Conservation (phyloP, 371 early-diverging fungal species). For the Mucor indicus region DNA sequence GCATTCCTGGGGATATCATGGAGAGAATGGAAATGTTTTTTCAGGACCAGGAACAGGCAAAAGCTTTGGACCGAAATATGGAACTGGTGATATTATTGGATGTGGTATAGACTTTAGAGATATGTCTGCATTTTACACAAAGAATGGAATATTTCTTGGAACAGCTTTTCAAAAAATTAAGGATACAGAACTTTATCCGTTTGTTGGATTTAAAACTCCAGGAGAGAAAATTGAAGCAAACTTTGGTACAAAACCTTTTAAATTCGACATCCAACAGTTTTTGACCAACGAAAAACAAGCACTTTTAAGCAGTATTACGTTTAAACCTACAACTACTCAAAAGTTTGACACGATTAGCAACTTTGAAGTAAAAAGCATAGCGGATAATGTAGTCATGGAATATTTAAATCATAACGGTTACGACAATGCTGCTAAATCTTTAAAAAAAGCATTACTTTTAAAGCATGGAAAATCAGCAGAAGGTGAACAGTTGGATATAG, state of each 20-base stretch:
- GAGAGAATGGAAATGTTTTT: slow-evolving; percentile 89
- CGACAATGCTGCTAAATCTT: slow-evolving; percentile 61
- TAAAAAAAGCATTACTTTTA: slow-evolving; percentile 18
- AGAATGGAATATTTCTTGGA: slow-evolving; percentile 86
- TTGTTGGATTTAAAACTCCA: slow-evolving; percentile 86
- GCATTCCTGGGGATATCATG: slow-evolving; percentile 87
- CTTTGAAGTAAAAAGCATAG: slow-evolving; percentile 10
- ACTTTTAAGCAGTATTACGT: neutral
- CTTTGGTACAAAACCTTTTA: slow-evolving; percentile 87
- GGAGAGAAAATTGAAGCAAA: slow-evolving; percentile 86
- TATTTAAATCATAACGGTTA: slow-evolving; percentile 82
- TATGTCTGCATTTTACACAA: slow-evolving; percentile 82
- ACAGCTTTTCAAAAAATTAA: slow-evolving; percentile 42
- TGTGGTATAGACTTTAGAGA: slow-evolving; percentile 86
- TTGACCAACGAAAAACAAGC: slow-evolving; percentile 25
- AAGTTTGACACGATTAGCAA: slow-evolving; percentile 2
- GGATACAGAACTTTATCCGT: slow-evolving; percentile 63
- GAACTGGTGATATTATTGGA: slow-evolving; percentile 91
- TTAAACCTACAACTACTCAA: neutral
- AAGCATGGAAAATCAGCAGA: too few species aligned
- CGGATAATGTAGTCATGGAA: slow-evolving; percentile 59
- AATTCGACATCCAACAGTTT: slow-evolving; percentile 80
- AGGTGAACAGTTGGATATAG: too few species aligned
- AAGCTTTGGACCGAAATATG: slow-evolving; percentile 84
- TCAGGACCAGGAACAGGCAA: slow-evolving; percentile 76